phyloP scores from a whole-genome alignment of 148 eudicot species.

The Rhododendron ferrugineum region DNA sequence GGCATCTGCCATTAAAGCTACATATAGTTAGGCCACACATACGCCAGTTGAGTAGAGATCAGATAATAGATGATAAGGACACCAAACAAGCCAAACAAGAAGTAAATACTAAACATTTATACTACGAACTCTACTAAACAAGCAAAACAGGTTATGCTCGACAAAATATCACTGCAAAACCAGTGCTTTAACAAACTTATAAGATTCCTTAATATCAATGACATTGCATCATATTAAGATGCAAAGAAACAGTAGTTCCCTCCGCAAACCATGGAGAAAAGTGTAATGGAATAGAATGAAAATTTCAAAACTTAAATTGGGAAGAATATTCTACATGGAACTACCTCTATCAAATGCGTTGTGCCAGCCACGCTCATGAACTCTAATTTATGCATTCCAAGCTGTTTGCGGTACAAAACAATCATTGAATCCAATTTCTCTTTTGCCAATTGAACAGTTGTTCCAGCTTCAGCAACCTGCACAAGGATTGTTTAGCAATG shows the following conservation, averaged over 20 bases:
- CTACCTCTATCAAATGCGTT: conserved; percentile 93
- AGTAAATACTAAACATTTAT: not conserved
- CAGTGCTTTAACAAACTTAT: not conserved
- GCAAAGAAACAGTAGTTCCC: not conserved
- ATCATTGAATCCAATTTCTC: conserved; percentile 67
- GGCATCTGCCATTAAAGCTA: conserved; percentile 52
- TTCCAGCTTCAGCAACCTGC: conserved; percentile 60
- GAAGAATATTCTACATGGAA: not conserved
- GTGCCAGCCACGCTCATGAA: conserved; percentile 66
- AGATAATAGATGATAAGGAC: not conserved
- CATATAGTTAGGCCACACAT: conserved; percentile 2
- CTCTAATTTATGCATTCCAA: conserved; percentile 52
- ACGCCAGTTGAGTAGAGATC: not conserved
- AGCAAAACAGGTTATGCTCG: not conserved
- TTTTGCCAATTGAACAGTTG: conserved; percentile 46
- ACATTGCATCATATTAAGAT: not conserved
- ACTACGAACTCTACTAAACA: not conserved
- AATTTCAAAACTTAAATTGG: not conserved
- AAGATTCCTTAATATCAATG: not conserved
- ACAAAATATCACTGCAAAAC: not conserved
- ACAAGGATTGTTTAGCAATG: conserved; percentile 5
- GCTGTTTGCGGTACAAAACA: conserved; percentile 59
- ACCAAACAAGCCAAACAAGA: not conserved
- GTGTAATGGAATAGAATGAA: not conserved
- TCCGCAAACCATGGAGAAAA: not conserved